Evolutionary conservation across 805 yeast species (phyloP), one percentile per base, ranked within the genome.

Genomic region (Cyberlindnera japonica): DNA sequence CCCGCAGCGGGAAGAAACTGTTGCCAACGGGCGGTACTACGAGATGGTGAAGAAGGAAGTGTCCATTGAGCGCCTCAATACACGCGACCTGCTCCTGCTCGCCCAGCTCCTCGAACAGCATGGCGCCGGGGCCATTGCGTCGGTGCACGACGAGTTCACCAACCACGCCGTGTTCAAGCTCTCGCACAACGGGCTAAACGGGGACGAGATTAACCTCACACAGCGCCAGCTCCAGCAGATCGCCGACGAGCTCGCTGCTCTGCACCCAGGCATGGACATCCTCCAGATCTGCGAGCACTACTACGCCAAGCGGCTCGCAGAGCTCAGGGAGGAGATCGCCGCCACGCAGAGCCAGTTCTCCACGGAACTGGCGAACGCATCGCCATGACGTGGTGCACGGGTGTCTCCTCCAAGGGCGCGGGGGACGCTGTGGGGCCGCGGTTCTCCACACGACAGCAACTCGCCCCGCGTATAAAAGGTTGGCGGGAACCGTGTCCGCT

Each of bases 51-150:
- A 39, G 26, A 21, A 37, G 15, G 37, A 33, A 15, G 36, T 40
- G 5, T 12, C 48, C 15, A 21, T 49, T 4, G 47, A 44, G 8
- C 13, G 30, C 1, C 39, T 55, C 9, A 53, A 44, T 47, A 54
- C 53, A 5, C 44, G 60, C 6, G 59, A 53, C 23, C n/a, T 27
- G 3, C 37, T 56, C 12, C 47, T 56, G 1, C 41, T 56, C 3
- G 38, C 37, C 2, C 60, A 56, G 37, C 18, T 54, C 9, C 12
- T 50, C 3, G 60, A 54, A 18, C 54, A 51, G 40, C 38, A 46
- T 16, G 55, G 56, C 8, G 23, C 17, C 6, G 39, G 36, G 3
- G 42, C 37, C 28, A 23, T 46, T 8, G 49, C 27, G 11, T n/a
- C 16, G 14, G 34, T 54, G 3, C 46, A 54, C 33, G 19, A 34